Evolutionary conservation across 1,284 basidiomycete species (phyloP).

Genomic region (Moesziomyces parantarcticus): DNA sequence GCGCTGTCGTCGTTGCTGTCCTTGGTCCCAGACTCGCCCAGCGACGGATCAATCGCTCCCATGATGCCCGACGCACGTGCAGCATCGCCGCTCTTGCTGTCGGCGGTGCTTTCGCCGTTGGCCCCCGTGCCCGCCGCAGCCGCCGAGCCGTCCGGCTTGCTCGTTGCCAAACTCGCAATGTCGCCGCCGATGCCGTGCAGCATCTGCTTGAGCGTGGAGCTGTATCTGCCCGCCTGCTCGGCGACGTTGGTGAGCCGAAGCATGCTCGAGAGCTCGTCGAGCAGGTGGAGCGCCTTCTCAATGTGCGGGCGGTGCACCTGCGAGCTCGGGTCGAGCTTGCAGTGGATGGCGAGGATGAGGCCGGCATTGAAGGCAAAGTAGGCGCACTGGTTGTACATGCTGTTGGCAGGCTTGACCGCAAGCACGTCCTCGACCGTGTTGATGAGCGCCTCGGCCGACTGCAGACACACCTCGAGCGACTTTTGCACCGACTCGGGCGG

Average conservation of each 20-base stretch:
- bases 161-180: constrained; percentile 25
- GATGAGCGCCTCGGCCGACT: constrained; percentile 49
- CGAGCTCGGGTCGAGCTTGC: constrained; percentile 45
- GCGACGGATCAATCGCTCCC: constrained; percentile 34
- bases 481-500: constrained; percentile 52
- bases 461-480: constrained; percentile 52
- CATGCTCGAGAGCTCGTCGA: constrained; percentile 45
- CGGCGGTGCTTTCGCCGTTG: constrained; percentile 12
- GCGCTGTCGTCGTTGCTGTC: constrained; percentile 11
- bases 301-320: constrained; percentile 52
- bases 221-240: constrained; percentile 57
- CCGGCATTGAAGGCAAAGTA: constrained; percentile 58
- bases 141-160: constrained; percentile 15
- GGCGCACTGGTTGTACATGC: constrained; percentile 50
- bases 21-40: constrained; percentile 15
- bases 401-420: constrained; percentile 34
- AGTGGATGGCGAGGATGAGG: constrained; percentile 51
- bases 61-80: constrained; percentile 16
- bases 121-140: constrained; percentile 1
- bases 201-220: constrained; percentile 54
- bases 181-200: constrained; percentile 41
- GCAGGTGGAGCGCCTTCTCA: constrained; percentile 51
- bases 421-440: constrained; percentile 49
- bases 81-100: constrained; percentile 6
- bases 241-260: constrained; percentile 46